A percentile compares a stretch with the other conserved stretches of the same genome.
Evolutionary conservation across 768 basidiomycete species (phyloP).

Genomic region (Holtermannia corniformis): DNA sequence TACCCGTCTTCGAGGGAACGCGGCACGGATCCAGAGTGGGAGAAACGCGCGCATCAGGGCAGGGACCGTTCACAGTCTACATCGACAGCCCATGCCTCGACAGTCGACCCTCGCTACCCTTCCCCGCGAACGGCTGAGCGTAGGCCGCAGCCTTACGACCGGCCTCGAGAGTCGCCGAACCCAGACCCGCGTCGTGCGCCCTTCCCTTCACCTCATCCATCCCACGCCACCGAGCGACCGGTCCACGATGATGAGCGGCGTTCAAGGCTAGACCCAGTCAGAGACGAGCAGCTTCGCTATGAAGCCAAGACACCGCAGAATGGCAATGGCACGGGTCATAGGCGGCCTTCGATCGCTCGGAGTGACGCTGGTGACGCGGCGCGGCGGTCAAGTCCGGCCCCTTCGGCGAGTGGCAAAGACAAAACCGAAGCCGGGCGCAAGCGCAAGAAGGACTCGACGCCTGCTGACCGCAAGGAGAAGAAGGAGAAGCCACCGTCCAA

Average conservation of each 20-base stretch:
- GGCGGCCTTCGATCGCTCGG: slow-evolving; percentile 18
- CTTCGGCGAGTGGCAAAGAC: slow-evolving; percentile 16
- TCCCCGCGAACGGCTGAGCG: slow-evolving; percentile 39
- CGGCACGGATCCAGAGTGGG: slow-evolving; percentile 43
- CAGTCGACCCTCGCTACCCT: slow-evolving; percentile 33
- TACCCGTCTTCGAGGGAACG: slow-evolving; percentile 11
- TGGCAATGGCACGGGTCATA: slow-evolving; percentile 1
- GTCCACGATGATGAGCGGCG: slow-evolving; percentile 14
- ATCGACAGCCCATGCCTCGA: not conserved
- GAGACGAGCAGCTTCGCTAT: slow-evolving; percentile 3
- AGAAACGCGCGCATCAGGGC: slow-evolving; percentile 61
- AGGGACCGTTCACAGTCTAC: not conserved
- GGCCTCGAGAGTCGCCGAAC: slow-evolving; percentile 17
- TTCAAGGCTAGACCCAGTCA: slow-evolving; percentile 14
- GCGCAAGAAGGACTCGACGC: slow-evolving; percentile 2
- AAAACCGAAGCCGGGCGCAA: slow-evolving; percentile 4
- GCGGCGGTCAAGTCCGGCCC: slow-evolving; percentile 24
- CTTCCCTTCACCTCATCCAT: not conserved
- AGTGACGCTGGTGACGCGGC: slow-evolving; percentile 16
- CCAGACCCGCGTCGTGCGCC: not conserved
- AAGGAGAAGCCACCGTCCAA: slow-evolving; percentile 24
- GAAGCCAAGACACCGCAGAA: slow-evolving; percentile 13
- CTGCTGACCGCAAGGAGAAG: slow-evolving; percentile 24
- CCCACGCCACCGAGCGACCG: slow-evolving; percentile 13
- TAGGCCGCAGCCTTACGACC: slow-evolving; percentile 2